These are phyloP conservation scores for Boletus austroedulis DNA, from an alignment of 1,284 basidiomycete species.

Conservation along the genomic window DNA sequence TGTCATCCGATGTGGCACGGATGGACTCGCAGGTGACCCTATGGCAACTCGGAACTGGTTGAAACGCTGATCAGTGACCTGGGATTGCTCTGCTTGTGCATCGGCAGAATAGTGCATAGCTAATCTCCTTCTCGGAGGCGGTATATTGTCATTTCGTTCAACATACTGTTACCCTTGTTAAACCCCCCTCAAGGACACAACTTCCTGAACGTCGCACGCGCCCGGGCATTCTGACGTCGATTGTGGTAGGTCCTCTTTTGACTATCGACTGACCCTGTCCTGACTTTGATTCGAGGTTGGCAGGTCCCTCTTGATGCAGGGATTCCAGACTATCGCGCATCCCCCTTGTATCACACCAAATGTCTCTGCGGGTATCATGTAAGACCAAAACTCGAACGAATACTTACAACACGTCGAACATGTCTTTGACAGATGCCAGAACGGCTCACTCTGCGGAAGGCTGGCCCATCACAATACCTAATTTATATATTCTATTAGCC, in stretches of 20 bases:
- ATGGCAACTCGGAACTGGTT: slow-evolving; percentile 79
- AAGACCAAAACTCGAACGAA: slow-evolving; percentile 65
- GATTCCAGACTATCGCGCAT: slow-evolving; percentile 71
- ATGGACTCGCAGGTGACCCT: slow-evolving; percentile 83
- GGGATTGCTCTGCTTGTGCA: slow-evolving; percentile 71
- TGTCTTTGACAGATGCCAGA: slow-evolving; percentile 28
- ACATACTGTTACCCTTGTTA: slow-evolving; percentile 19
- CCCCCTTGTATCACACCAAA: slow-evolving; percentile 77
- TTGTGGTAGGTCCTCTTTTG: slow-evolving; percentile 51
- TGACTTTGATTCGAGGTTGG: slow-evolving; percentile 42
- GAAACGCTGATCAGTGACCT: slow-evolving; percentile 54
- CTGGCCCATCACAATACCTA: too few species aligned
- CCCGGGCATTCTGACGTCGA: slow-evolving; percentile 80
- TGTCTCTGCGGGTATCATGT: slow-evolving; percentile 66
- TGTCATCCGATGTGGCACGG: slow-evolving; percentile 83
- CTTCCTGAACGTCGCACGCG: slow-evolving; percentile 76
- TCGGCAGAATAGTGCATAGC: slow-evolving; percentile 49
- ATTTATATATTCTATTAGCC: too few species aligned
- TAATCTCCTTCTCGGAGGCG: slow-evolving; percentile 74
- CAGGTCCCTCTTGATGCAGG: slow-evolving; percentile 50
- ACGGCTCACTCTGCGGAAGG: too few species aligned
- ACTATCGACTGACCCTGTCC: neutral
- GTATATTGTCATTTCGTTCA: too few species aligned
- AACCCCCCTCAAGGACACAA: slow-evolving; percentile 60
- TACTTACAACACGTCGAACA: slow-evolving; percentile 44